Percentiles rank a stretch among this genome's conserved stretches.
Evolutionary conservation across 805 yeast species (phyloP).

Genomic region (Barnettozyma californica): DNA sequence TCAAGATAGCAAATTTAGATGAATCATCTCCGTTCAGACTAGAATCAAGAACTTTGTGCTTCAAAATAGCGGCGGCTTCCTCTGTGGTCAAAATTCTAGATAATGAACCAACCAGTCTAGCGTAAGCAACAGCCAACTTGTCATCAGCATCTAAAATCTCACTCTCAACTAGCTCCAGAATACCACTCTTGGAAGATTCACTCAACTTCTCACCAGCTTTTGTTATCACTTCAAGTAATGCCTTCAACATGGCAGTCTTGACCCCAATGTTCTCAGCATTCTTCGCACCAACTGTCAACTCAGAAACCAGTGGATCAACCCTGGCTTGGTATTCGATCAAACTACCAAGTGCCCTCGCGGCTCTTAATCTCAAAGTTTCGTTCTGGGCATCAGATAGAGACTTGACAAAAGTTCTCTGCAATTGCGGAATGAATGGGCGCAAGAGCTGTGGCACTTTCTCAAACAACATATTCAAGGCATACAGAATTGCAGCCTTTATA

Average conservation of each 20-base stretch:
- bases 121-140: slow-evolving; percentile 68
- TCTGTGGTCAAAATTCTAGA: slow-evolving; percentile 59
- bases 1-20: slow-evolving; percentile 59
- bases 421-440: slow-evolving; percentile 94
- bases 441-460: slow-evolving; percentile 82
- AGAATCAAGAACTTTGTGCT: slow-evolving; percentile 49
- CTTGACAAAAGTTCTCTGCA: slow-evolving; percentile 94
- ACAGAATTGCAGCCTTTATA: slow-evolving; percentile 89
- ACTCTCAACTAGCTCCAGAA: slow-evolving; percentile 69
- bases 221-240: slow-evolving; percentile 73
- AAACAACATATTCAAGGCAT: slow-evolving; percentile 75
- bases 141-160: slow-evolving; percentile 54
- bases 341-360: slow-evolving; percentile 86
- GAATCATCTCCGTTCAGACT: slow-evolving; percentile 37
- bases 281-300: slow-evolving; percentile 71
- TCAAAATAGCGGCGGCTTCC: slow-evolving; percentile 58
- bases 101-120: slow-evolving; percentile 71
- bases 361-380: slow-evolving; percentile 70
- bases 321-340: slow-evolving; percentile 87
- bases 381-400: slow-evolving; percentile 75
- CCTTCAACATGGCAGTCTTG: slow-evolving; percentile 80
- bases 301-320: slow-evolving; percentile 87
- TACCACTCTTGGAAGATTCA: slow-evolving; percentile 62
- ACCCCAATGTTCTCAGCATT: slow-evolving; percentile 63
- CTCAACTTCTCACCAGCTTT: slow-evolving; percentile 76